phyloP scores from a whole-genome alignment of 768 basidiomycete genomes.

The Lentinula detonsa region DNA sequence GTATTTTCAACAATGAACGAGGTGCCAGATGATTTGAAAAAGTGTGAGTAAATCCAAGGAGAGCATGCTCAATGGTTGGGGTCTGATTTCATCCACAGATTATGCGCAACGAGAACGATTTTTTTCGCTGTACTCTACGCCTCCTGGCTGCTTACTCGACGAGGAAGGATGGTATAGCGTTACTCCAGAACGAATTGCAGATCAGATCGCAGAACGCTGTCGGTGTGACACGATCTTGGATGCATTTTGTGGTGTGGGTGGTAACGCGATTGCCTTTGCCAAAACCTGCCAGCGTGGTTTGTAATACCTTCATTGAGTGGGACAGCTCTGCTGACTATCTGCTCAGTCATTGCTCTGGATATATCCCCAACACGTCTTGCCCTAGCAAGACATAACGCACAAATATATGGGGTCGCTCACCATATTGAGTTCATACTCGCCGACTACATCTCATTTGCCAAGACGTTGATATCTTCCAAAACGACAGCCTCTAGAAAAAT shows the following conservation, averaged over 20 bases:
- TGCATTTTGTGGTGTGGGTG: conserved; percentile 96
- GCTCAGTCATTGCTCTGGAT: conserved; percentile 88
- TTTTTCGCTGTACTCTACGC: conserved; percentile 70
- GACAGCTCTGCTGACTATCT: neutral
- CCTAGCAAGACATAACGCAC: conserved; percentile 90
- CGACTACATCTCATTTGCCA: conserved; percentile 81
- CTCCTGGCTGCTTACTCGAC: conserved; percentile 78
- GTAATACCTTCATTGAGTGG: conserved; percentile 14
- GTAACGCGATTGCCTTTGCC: conserved; percentile 96
- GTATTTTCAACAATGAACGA: conserved; percentile 58
- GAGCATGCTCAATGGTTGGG: neutral
- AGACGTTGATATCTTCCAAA: conserved; percentile 33
- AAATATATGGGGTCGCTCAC: conserved; percentile 90
- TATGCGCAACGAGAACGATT: conserved; percentile 79
- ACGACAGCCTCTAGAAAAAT: conserved; percentile 43
- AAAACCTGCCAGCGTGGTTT: conserved; percentile 90
- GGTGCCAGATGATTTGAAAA: conserved; percentile 73
- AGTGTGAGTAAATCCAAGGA: conserved; percentile 53
- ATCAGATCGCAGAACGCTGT: conserved; percentile 91
- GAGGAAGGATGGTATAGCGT: conserved; percentile 98
- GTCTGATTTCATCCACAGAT: conserved; percentile 40
- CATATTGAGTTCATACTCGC: conserved; percentile 90
- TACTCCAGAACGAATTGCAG: conserved; percentile 89
- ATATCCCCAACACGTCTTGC: conserved; percentile 78
- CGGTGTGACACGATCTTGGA: conserved; percentile 82